Evolutionary conservation across 352 stramenopile genomes (phyloP), one percentile per base, ranked within the genome.

Genomic region (Phytopythium boreale): DNA sequence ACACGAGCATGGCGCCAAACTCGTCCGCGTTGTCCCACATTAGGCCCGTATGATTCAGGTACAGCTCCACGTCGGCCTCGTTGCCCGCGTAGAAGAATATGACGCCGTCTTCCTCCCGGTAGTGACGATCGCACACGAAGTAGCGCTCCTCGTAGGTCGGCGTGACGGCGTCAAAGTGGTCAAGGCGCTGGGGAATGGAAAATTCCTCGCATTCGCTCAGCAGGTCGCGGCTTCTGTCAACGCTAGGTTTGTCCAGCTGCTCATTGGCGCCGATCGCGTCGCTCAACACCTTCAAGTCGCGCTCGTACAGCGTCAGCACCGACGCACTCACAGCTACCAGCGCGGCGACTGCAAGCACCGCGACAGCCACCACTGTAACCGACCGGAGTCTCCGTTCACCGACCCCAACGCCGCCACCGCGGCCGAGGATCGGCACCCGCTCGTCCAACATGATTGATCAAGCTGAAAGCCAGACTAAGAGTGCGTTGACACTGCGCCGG

Each of bases 1-100:
- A 98, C 10, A 98, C 90, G 11, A 98, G 66, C 49, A 88, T 74
- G 4, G 93, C 91, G n/a, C 77, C 70, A 59, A 97, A 95, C 49
- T 88, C 71, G 9, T 77, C 74, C 24, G 92, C 94, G 61, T 96
- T 89, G 66, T 97, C 90, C 89, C 90, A 98, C 87, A 98, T 98
- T 34, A 98, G 75, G 46, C 91, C 91, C 24, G 93, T 97, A 62
- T 96, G 82, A 65, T 97, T 97, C 17, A 98, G 75, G 72, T 98
- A 98, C 31, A 97, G 74, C 61, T 93, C 84, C 8, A 98, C 82
- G 51, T 96, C 81, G 10, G 88, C 90, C 69, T 98, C 94, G 65
- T 98, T 98, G 34, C 94, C 84, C 26, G 22, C 19, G n/a, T 20
- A 53, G 34, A 39, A 39, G 34, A 39, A 39, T 7, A 39, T 39